Conservation (phyloP, 2,329 filamentous ascomycete genomes). For the Penicillium sp. region DNA sequence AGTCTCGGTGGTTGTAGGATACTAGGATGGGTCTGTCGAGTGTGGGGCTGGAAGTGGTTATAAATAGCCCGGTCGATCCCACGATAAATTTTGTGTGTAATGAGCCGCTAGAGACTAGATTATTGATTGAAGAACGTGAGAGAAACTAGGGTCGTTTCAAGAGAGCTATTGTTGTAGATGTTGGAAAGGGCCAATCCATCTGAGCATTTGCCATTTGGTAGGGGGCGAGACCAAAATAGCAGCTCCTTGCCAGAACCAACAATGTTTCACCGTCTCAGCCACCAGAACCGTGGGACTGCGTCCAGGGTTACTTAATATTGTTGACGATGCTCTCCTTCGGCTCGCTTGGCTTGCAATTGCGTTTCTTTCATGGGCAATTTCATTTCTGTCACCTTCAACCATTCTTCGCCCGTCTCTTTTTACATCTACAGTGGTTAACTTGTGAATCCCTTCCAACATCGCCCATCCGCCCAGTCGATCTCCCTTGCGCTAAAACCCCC, state of each 20-base stretch:
- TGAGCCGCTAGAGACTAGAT: too few species aligned
- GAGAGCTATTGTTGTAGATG: background rate
- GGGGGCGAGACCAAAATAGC: conserved; percentile 10
- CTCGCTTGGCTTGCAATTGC: background rate
- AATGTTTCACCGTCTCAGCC: conserved; percentile 22
- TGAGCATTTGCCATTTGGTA: background rate
- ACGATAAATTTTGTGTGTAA: too few species aligned
- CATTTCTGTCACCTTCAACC: background rate
- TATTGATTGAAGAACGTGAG: too few species aligned
- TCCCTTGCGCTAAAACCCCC: conserved; percentile 22
- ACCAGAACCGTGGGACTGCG: conserved; percentile 13
- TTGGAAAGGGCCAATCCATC: too few species aligned
- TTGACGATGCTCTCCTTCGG: conserved; percentile 6
- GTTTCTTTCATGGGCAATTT: background rate
- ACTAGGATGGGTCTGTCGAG: too few species aligned
- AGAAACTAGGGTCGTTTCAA: background rate
- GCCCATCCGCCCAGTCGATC: conserved; percentile 10
- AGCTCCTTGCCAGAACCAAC: background rate
- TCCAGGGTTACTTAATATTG: background rate
- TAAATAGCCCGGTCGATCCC: too few species aligned
- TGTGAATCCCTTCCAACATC: background rate
- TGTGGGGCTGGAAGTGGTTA: too few species aligned
- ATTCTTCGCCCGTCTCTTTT: background rate
- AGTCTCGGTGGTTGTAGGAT: background rate
- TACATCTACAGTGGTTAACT: too few species aligned